These are phyloP conservation scores for Aquanectria penicillioides DNA, from an alignment of 2,329 filamentous ascomycete species.

Conservation along the genomic window DNA sequence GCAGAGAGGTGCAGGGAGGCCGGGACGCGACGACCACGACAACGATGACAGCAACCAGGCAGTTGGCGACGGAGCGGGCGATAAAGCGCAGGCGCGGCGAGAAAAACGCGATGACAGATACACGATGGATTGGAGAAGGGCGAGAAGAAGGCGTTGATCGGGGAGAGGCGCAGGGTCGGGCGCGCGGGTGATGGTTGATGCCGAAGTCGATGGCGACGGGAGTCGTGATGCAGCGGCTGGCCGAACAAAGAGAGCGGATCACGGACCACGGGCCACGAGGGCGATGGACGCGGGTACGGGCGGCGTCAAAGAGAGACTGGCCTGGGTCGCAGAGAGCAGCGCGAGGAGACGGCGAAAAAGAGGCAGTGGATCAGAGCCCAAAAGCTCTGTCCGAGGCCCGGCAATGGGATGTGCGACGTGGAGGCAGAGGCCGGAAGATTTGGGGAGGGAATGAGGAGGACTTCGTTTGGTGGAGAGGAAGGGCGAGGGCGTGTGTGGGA, in stretches of 20 bases:
- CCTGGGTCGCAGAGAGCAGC: conserved; percentile 13
- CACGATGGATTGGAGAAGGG: not conserved
- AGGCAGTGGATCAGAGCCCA: conserved; percentile 39
- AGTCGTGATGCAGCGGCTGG: conserved; percentile 30
- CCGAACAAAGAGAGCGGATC: conserved; percentile 28
- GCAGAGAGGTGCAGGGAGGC: conserved; percentile 26
- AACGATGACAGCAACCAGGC: not conserved
- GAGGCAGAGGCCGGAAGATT: conserved; percentile 8
- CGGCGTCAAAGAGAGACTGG: conserved; percentile 25
- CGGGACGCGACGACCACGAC: conserved; percentile 32
- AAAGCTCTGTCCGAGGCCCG: conserved; percentile 31
- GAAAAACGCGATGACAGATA: conserved; percentile 10
- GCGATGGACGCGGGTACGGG: conserved; percentile 20
- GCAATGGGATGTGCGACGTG: conserved; percentile 28
- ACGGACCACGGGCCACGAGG: conserved; percentile 17
- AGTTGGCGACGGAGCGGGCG: too few species aligned
- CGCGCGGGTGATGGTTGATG: conserved; percentile 25
- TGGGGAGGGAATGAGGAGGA: conserved; percentile 14
- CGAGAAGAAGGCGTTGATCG: not conserved
- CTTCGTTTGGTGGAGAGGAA: conserved; percentile 21
- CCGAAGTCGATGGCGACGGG: conserved; percentile 23
- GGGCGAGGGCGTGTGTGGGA: conserved; percentile 6
- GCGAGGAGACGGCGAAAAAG: conserved; percentile 12
- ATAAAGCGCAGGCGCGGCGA: not conserved
- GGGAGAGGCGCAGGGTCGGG: conserved; percentile 24